Evolutionary conservation across 2,329 filamentous ascomycete species (phyloP).

Genomic region (Arthrinium puccinioides): DNA sequence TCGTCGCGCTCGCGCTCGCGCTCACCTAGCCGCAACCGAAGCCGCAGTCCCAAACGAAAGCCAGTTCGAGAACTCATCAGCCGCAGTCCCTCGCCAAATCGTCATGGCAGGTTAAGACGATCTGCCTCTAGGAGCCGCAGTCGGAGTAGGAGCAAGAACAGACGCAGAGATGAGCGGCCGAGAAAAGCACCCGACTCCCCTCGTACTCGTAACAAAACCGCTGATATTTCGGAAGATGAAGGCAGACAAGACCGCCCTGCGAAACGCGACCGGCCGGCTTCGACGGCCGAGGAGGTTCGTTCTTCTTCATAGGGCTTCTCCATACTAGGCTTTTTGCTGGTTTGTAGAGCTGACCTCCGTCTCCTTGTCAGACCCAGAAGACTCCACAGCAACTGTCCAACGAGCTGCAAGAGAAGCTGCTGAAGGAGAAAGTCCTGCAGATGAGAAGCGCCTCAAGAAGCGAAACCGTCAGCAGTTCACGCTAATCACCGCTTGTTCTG

Average conservation of each 20-base stretch:
- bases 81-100: constrained; percentile 26
- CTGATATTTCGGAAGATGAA: constrained; percentile 49
- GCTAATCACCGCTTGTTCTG: constrained; percentile 38
- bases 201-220: constrained; percentile 42
- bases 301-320: constrained; percentile 22
- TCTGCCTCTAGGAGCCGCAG: constrained; percentile 24
- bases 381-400: constrained; percentile 33
- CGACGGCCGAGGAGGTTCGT: constrained; percentile 35
- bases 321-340: constrained; percentile 11
- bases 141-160: constrained; percentile 14
- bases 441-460: constrained; percentile 43
- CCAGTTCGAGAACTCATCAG: constrained; percentile 26
- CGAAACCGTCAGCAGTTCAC: constrained; percentile 29
- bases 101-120: constrained; percentile 25
- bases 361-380: constrained; percentile 27
- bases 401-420: constrained; percentile 40
- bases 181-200: constrained; percentile 46
- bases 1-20: constrained; percentile 17
- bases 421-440: constrained; percentile 48
- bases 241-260: constrained; percentile 32
- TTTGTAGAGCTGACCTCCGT: constrained; percentile 25
- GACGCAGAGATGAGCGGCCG: constrained; percentile 25
- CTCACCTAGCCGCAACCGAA: too few relatives aligned
- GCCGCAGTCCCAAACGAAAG: constrained; percentile 22
- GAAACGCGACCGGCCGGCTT: constrained; percentile 21